Evolutionary conservation across 2,329 filamentous ascomycete genomes (phyloP).

Genomic region (Gyromitra esculenta): DNA sequence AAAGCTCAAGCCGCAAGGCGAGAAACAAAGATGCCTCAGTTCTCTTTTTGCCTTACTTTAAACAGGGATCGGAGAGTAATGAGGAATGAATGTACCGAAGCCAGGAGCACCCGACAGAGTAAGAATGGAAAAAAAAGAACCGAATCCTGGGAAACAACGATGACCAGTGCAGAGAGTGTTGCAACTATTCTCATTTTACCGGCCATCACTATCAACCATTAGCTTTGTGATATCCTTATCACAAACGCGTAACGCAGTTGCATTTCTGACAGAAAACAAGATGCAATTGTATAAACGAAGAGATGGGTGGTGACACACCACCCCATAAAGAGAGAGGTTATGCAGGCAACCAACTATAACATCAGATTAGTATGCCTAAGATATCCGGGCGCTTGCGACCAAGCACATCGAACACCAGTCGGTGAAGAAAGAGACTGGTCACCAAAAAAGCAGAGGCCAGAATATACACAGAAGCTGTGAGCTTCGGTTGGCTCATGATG

Average conservation of each 20-base stretch:
- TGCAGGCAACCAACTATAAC: conserved; percentile 46
- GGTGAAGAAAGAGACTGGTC: conserved; percentile 26
- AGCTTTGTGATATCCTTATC: conserved; percentile 42
- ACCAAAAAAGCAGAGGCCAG: neutral
- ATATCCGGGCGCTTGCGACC: conserved; percentile 45
- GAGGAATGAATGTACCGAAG: conserved; percentile 4
- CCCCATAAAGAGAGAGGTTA: neutral
- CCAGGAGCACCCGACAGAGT: neutral
- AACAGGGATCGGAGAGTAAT: conserved; percentile 17
- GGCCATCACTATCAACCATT: conserved; percentile 13
- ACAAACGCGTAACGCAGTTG: conserved; percentile 38
- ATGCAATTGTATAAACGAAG: conserved; percentile 40
- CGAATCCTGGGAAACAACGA: neutral
- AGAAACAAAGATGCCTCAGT: conserved; percentile 32
- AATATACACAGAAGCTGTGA: neutral
- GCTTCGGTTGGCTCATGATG: conserved; percentile 27
- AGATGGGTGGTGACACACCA: conserved; percentile 34
- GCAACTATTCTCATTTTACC: conserved; percentile 17
- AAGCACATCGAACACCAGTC: conserved; percentile 19
- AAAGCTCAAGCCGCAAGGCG: conserved; percentile 31
- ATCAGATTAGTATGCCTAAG: conserved; percentile 41
- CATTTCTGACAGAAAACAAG: conserved; percentile 39
- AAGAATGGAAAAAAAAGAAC: neutral
- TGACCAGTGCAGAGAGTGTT: conserved; percentile 6
- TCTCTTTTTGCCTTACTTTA: conserved; percentile 33